phyloP scores from a whole-genome alignment of 305 asterid genomes.

The Ilex paraguariensis region DNA sequence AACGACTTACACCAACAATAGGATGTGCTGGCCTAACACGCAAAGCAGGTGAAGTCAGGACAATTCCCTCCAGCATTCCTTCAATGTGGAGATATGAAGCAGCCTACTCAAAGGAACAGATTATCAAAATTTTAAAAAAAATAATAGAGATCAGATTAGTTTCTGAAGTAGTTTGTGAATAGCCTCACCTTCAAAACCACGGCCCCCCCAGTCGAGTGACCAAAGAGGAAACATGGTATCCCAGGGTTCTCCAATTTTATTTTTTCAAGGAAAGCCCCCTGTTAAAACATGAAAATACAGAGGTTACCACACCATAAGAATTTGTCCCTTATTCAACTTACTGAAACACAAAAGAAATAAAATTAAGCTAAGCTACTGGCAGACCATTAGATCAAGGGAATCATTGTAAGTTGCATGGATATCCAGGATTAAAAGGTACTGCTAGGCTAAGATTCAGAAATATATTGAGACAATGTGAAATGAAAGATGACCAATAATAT shows the following conservation, averaged over 20 bases:
- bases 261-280: constrained; percentile 79
- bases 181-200: constrained; percentile 80
- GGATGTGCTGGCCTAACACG: constrained; percentile 98
- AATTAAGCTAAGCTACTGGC: too few species aligned
- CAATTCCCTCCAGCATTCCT: constrained; percentile 84
- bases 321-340: too few species aligned
- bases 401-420: too few species aligned
- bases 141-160: not conserved
- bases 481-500: too few species aligned
- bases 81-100: constrained; percentile 68
- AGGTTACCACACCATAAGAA: too few species aligned
- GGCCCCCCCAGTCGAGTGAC: constrained; percentile 98
- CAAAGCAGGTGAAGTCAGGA: constrained; percentile 95
- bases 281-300: too few species aligned
- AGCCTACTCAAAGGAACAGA: constrained; percentile 48
- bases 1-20: constrained; percentile 69
- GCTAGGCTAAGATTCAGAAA: too few species aligned
- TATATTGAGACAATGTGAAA: too few species aligned
- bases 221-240: constrained; percentile 86
- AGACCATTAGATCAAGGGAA: too few species aligned
- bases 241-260: constrained; percentile 70
- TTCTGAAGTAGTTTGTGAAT: constrained; percentile 4
- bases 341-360: too few species aligned
- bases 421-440: too few species aligned
- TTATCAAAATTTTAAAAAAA: constrained; percentile 2